Evolutionary conservation across 257 asterid genomes (phyloP), one percentile per base, ranked within the genome.

Genomic region (Solanum bulbocastanum): DNA sequence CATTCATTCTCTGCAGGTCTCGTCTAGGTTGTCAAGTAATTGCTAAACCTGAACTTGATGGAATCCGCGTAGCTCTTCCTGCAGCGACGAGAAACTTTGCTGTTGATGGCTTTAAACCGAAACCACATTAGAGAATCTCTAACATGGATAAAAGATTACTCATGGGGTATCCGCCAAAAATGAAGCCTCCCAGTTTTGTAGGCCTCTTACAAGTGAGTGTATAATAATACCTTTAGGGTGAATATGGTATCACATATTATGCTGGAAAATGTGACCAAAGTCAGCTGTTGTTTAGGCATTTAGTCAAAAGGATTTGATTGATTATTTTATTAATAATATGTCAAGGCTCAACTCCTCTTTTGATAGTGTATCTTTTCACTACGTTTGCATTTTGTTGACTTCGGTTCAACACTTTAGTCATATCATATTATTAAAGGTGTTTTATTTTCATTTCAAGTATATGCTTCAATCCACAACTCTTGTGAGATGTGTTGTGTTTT

Each of bases 21-120:
- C 98, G 98, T 56, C 87, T 97, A 87, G 99, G 99, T 89, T 97
- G 99, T 90, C 99, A 97, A 89, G 91, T 95, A 85, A 93, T 96
- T 36, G 99, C 99, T 1, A 86, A 89, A 75, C 98, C 98, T 30
- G 98, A 97, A 88, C 93, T 97, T 49, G 98, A 97, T 81, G 98
- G 99, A 52, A 93, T 97, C 60, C 94, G 96, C 30, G 85, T 97
- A 87, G 99, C 98, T 33, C 83, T 96, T 49, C 99, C 99, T 82
- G 91, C 98, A 13, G 98, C 98, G 83, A 95, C 98, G 20, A 89
- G 98, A 81, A 97, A 97, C 89, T 95, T 97, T 83, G 99, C 99
- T 5, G 98, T 97, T 84, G 99, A 97, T 85, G 99, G 99, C 40
- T 95, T 60, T 91, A 97, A 95, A 90, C 99, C 98, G 13, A 97